phyloP scores from a whole-genome alignment of 2,329 filamentous ascomycete species.

The Microsporum audouinii region DNA sequence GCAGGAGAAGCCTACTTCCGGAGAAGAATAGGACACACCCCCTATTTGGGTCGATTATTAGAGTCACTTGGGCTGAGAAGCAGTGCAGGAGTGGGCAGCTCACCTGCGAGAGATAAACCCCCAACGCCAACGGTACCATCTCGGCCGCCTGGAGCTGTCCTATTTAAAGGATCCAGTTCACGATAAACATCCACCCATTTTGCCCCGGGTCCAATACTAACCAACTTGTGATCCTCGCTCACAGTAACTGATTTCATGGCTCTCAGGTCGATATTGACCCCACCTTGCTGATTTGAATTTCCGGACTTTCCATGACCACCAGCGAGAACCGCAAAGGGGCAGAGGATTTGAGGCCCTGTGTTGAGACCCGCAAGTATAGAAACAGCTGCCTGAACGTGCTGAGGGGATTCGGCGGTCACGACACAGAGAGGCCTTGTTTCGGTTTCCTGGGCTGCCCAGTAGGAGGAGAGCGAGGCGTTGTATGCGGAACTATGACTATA shows the following conservation, averaged over 20 bases:
- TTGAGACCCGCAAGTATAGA: conserved; percentile 22
- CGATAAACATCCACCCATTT: conserved; percentile 27
- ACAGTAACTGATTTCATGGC: conserved; percentile 23
- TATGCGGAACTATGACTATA: too few species aligned
- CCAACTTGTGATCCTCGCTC: conserved; percentile 21
- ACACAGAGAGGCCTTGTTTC: conserved; percentile 25
- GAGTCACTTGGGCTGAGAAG: too few species aligned
- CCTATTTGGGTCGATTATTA: conserved; percentile 14
- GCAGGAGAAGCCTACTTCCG: conserved; percentile 25
- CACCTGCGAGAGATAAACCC: conserved; percentile 25
- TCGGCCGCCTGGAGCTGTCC: conserved; percentile 27
- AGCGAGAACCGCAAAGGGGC: conserved; percentile 44
- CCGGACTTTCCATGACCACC: conserved; percentile 40
- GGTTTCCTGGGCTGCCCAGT: conserved; percentile 29
- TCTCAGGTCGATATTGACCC: conserved; percentile 26
- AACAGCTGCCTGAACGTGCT: conserved; percentile 20
- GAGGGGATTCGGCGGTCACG: conserved; percentile 9
- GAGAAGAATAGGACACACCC: conserved; percentile 25
- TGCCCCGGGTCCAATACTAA: conserved; percentile 25
- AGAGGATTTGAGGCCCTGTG: conserved; percentile 15
- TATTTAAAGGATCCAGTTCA: conserved; percentile 21
- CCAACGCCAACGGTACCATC: conserved; percentile 20
- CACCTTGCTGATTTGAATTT: conserved; percentile 35
- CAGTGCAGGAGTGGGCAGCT: conserved; percentile 8
- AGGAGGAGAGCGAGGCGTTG: too few species aligned